A percentile compares a stretch with the other conserved stretches of the same genome.
These are phyloP conservation scores for Cyclotella cryptica DNA, from an alignment of 108 stramenopile genomes.

Conservation along the genomic window DNA sequence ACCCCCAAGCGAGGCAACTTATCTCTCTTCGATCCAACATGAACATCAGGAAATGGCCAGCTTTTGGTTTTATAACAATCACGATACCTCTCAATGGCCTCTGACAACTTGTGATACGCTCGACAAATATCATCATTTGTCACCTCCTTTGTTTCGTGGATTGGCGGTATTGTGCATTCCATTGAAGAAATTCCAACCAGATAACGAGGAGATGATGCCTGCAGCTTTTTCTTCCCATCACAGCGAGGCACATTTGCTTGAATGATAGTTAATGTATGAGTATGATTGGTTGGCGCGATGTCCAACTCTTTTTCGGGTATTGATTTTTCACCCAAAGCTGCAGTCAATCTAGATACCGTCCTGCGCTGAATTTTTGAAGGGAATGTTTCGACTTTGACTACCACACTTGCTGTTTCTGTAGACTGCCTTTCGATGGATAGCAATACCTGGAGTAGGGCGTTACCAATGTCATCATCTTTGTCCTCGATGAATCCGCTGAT, in stretches of 20 bases:
- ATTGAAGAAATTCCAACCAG: slow-evolving; percentile 32
- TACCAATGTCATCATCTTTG: slow-evolving; percentile 4
- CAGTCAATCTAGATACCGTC: slow-evolving; percentile 7
- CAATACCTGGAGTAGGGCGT: not conserved
- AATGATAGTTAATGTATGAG: slow-evolving; percentile 35
- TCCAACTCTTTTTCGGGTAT: slow-evolving; percentile 38
- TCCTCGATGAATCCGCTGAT: not conserved
- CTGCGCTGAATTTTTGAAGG: slow-evolving; percentile 19
- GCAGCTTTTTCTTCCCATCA: not conserved
- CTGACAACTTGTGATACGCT: slow-evolving; percentile 65
- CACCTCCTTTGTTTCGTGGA: not conserved
- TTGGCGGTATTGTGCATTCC: not conserved
- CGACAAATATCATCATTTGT: slow-evolving; percentile 53
- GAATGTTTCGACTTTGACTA: slow-evolving; percentile 32
- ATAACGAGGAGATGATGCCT: slow-evolving; percentile 5
- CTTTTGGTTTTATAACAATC: slow-evolving; percentile 5
- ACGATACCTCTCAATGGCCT: slow-evolving; percentile 68
- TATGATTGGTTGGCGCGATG: slow-evolving; percentile 26
- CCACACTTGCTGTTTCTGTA: not conserved
- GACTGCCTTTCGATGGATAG: not conserved
- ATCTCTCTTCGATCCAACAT: slow-evolving; percentile 21
- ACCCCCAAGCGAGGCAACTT: slow-evolving; percentile 32
- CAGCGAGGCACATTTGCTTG: slow-evolving; percentile 15
- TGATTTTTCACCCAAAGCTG: slow-evolving; percentile 14
- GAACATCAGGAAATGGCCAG: slow-evolving; percentile 10